Conservation (phyloP, 148 eudicot genomes). For the Vaccinium corymbosum region DNA sequence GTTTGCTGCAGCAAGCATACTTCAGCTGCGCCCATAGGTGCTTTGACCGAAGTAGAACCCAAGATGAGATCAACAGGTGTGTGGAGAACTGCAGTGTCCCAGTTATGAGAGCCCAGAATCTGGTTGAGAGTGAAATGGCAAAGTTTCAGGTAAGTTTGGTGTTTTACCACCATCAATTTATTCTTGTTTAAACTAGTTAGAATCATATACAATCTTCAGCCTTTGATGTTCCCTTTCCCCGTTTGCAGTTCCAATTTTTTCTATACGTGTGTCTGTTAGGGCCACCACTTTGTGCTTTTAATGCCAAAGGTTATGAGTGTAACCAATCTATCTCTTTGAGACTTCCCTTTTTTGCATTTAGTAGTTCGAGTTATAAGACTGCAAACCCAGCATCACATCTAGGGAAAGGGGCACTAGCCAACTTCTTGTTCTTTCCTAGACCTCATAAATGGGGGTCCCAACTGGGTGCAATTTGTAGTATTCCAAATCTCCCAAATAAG, state of each 20-base stretch:
- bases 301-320: not conserved
- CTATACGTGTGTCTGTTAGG: not conserved
- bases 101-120: slow-evolving; percentile 62
- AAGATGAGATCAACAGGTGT: slow-evolving; percentile 70
- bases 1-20: slow-evolving; percentile 58
- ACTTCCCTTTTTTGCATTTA: not conserved
- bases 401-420: not conserved
- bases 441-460: not conserved
- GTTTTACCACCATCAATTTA: not conserved
- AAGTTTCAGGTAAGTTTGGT: slow-evolving; percentile 59
- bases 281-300: not conserved
- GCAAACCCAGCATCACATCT: not conserved
- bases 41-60: slow-evolving; percentile 65
- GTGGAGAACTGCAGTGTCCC: slow-evolving; percentile 87
- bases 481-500: not conserved
- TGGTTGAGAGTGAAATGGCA: slow-evolving; percentile 77
- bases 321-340: not conserved
- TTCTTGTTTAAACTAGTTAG: not conserved
- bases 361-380: not conserved
- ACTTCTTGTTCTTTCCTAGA: not conserved
- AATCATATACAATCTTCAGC: not conserved
- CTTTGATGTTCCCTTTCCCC: not conserved
- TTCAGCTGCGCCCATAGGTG: slow-evolving; percentile 87
- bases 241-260: not conserved
- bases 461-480: not conserved